Evolutionary conservation across 306 rosid species (phyloP), one percentile per base, ranked within the genome.

Genomic region (Arachis hypogaea): DNA sequence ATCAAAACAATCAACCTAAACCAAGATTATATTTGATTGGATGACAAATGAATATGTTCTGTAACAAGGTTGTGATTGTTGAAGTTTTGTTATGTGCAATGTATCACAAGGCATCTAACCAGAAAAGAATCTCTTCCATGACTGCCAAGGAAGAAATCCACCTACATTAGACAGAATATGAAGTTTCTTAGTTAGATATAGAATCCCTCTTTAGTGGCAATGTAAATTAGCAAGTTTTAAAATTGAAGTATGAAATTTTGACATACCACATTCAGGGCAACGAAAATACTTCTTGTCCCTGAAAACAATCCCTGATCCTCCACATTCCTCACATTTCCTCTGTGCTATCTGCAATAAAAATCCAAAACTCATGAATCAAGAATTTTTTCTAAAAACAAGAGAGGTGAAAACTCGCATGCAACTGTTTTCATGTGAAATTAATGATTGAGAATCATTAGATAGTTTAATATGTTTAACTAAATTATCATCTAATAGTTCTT

Each of bases 91-190:
- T 59, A 59, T 64, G 74, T 52, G 38, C 46, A 62, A 30, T 62
- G 59, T n/a, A 47, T 47, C 41, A 70, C 7, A 10, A 42, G 54
- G 58, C 60, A 54, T 52, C 58, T 80, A 91, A 71, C 98, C 92
- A 36, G 92, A 86, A 69, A 94, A 91, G 86, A 91, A 91, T 83
- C 90, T 80, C 82, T 81, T 94, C 98, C 98, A 94, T n/a, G 95
- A 89, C 44, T 89, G 97, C 97, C 97, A 93, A 3, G 98, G 95
- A 63, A 89, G 96, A 83, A 91, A 94, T 12, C 98, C 98, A 33
- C 98, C 96, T 88, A 83, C 74, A 78, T 72, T 47, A 71, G 2
- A 22, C 28, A 74, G 6, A 69, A 68, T 28, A 11, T 33, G 71
- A 22, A 22, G 28, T 22, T 22, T 22, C 28, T 0, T 22, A 22